Evolutionary conservation across 83 land plant genomes (phyloP).

Genomic region (Picea abies): DNA sequence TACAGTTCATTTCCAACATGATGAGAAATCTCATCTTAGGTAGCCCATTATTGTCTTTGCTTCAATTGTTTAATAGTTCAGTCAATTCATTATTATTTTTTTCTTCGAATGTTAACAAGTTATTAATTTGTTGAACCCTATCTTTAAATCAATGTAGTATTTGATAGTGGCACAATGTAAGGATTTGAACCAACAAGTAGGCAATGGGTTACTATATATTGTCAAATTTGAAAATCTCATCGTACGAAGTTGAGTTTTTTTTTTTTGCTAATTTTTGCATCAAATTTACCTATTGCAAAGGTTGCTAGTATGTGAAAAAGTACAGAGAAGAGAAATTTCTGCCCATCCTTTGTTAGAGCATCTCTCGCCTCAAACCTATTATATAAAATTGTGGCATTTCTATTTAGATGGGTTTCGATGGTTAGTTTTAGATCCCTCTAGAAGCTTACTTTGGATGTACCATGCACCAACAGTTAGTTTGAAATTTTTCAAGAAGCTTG

Average conservation of each 20-base stretch:
- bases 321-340: neutral
- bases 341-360: neutral
- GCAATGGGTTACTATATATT: no score
- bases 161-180: no score
- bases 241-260: neutral
- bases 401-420: neutral
- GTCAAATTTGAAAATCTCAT: no score
- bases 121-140: no score
- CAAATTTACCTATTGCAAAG: neutral
- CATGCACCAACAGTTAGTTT: neutral
- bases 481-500: neutral
- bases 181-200: no score
- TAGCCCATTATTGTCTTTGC: no score
- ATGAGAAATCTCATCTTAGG: no score
- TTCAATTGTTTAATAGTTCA: no score
- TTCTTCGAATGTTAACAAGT: no score
- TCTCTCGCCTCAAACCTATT: neutral
- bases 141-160: no score
- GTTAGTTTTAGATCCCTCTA: neutral
- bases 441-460: neutral
- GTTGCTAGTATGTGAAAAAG: neutral
- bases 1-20: no score
- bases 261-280: neutral
- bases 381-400: neutral
- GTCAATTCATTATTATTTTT: no score